Base-by-base conservation (phyloP, 306 rosid genomes). In the Cucurbita moschata region DNA sequence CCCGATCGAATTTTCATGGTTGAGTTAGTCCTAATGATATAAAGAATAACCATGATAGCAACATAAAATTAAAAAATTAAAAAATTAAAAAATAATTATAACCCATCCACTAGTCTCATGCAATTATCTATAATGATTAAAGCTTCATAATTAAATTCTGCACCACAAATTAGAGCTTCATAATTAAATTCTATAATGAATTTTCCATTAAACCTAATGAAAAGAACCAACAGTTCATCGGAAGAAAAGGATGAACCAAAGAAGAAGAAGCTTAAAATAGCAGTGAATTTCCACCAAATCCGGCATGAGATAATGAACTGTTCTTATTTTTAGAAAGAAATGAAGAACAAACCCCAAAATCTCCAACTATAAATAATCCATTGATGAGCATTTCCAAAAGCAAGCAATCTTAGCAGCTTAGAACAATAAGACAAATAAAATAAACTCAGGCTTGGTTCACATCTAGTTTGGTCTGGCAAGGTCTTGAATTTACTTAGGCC, bases 381-480 rank as follows among this genome's bases (percentile, higher is more conserved):
- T 46, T 7, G 13, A 47, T 13, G n/a, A 68, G 43, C 38, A 0
- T 0, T 3, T 14, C 23, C 0, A 1, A 12, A 47, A 40, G 4
- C 73, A 68, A 68, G 37, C 56, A 68, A 68, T 68, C 6, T 44
- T 43, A 0, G 2, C 13, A 68, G 40, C 55, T 12, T 66, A 46
- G 73, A 46, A 10, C 12, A 68, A 44, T 16, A 68, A 7, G 13
- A 12, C 4, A 14, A 39, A n/a, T 2, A 12, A 23, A 11, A 14
- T 23, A 46, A 47, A 21, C 56, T 21, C 10, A 67, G 42, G 72
- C 18, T 67, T 44, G 39, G 39, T 67, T 44, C 55, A 43, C 10
- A 12, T 35, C 1, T 30, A 67, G 23, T 47, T 68, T 68, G 73
- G 73, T 68, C 56, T 68, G 73, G 73, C 73, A 68, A 68, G 73